Percentiles rank a stretch among this genome's conserved stretches.
Conservation (phyloP, 306 rosid species). For the Pyrus communis region DNA sequence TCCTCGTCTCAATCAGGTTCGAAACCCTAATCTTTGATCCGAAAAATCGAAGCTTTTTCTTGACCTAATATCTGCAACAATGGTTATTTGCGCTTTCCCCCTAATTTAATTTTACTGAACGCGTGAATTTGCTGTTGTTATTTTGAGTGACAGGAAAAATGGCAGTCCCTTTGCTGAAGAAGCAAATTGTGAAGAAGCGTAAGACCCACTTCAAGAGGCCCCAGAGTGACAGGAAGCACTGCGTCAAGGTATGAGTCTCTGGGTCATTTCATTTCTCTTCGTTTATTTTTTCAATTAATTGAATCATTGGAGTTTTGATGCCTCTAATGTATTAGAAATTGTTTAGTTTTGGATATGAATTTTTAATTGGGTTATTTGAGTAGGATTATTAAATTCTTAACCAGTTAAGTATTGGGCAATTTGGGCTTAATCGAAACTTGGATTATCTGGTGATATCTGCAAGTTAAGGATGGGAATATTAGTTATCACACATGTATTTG, state of each 20-base stretch:
- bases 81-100: neutral
- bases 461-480: no score
- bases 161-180: slow-evolving; percentile 58
- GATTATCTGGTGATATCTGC: neutral
- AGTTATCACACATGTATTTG: neutral
- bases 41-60: neutral
- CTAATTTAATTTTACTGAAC: neutral
- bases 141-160: slow-evolving; percentile 23
- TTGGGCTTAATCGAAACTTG: neutral
- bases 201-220: slow-evolving; percentile 53
- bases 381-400: neutral
- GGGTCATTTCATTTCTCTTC: neutral
- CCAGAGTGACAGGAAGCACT: slow-evolving; percentile 47
- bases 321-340: neutral
- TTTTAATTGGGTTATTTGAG: neutral
- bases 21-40: neutral
- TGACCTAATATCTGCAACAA: neutral
- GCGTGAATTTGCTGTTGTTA: neutral
- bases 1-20: neutral
- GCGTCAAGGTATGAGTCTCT: slow-evolving; percentile 38
- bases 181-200: slow-evolving; percentile 67
- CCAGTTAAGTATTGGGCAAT: neutral
- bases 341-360: neutral
- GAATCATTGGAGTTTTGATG: neutral
- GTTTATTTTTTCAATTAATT: neutral